Conservation (phyloP, 306 rosid species). For the Vicia faba region DNA sequence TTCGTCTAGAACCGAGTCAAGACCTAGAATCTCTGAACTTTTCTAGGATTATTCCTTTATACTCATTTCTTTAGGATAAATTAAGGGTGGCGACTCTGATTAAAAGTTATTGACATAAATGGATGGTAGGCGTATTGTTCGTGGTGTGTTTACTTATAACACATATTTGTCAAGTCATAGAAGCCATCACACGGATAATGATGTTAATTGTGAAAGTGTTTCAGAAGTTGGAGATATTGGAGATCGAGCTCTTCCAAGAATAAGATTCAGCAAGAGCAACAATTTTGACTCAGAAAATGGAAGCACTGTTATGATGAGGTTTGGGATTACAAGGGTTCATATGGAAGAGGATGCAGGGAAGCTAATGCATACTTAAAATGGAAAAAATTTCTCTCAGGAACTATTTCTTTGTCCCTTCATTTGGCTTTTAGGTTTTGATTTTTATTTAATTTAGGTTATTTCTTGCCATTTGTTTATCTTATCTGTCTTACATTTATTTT, state of each 20-base stretch:
- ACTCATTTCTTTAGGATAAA: too few species aligned
- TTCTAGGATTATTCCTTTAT: too few species aligned
- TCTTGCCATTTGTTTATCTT: background rate
- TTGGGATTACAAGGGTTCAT: slow-evolving; percentile 97
- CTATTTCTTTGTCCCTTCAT: background rate
- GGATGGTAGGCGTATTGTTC: too few species aligned
- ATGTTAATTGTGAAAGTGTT: slow-evolving; percentile 51
- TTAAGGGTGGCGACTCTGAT: too few species aligned
- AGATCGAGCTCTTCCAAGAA: slow-evolving; percentile 67
- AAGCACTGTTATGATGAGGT: slow-evolving; percentile 46
- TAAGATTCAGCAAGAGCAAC: slow-evolving; percentile 51
- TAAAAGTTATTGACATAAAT: too few species aligned
- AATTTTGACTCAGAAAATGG: slow-evolving; percentile 51
- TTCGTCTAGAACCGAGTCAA: too few species aligned
- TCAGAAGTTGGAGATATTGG: slow-evolving; percentile 95
- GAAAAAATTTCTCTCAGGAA: slow-evolving; percentile 79
- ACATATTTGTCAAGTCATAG: too few species aligned
- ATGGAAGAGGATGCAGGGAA: slow-evolving; percentile 99
- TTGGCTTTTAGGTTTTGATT: background rate
- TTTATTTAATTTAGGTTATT: background rate
- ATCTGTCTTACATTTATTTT: background rate
- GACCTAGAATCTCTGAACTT: too few species aligned
- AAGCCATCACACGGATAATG: slow-evolving; percentile 44
- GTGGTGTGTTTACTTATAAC: too few species aligned
- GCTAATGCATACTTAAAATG: slow-evolving; percentile 80